Evolutionary conservation across 192 early-diverging fungal genomes (phyloP).

Genomic region (Thoreauomyces humboldtii): DNA sequence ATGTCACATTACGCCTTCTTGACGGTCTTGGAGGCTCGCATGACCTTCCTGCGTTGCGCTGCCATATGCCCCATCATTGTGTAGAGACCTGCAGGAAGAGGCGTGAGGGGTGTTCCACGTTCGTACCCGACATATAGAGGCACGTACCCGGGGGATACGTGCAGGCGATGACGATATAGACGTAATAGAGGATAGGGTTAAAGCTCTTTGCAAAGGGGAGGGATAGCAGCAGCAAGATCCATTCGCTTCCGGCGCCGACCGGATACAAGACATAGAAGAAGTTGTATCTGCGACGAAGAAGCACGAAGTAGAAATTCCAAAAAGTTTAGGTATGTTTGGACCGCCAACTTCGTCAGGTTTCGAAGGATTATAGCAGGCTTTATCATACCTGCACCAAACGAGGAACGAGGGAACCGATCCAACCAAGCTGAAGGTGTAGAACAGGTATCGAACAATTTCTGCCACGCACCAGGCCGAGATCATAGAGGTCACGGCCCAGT

Average conservation of each 20-base stretch:
- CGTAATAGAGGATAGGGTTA: slow-evolving; percentile 54
- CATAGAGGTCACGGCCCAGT: slow-evolving; percentile 77
- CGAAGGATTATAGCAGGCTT: too few relatives aligned
- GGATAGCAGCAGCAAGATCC: slow-evolving; percentile 69
- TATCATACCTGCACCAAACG: slow-evolving; percentile 60
- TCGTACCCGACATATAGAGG: background rate
- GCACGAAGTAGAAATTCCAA: too few relatives aligned
- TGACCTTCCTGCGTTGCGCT: slow-evolving; percentile 75
- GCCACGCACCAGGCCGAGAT: slow-evolving; percentile 88
- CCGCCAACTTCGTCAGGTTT: too few relatives aligned
- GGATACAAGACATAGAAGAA: slow-evolving; percentile 95
- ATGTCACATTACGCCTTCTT: background rate
- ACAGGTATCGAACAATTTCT: slow-evolving; percentile 89
- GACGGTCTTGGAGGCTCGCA: slow-evolving; percentile 22
- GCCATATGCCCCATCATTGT: slow-evolving; percentile 93
- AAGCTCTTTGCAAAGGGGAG: slow-evolving; percentile 37
- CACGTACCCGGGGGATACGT: slow-evolving; percentile 73
- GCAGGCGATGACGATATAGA: slow-evolving; percentile 54
- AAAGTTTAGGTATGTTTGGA: too few relatives aligned
- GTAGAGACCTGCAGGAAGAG: slow-evolving; percentile 62
- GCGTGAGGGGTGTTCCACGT: background rate
- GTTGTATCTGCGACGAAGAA: slow-evolving; percentile 89
- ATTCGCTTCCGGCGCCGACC: slow-evolving; percentile 80
- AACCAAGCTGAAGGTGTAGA: slow-evolving; percentile 75
- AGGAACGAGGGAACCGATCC: slow-evolving; percentile 55